Base-by-base conservation (phyloP, 2,329 filamentous ascomycete species). In the Xylariaceae sp. region DNA sequence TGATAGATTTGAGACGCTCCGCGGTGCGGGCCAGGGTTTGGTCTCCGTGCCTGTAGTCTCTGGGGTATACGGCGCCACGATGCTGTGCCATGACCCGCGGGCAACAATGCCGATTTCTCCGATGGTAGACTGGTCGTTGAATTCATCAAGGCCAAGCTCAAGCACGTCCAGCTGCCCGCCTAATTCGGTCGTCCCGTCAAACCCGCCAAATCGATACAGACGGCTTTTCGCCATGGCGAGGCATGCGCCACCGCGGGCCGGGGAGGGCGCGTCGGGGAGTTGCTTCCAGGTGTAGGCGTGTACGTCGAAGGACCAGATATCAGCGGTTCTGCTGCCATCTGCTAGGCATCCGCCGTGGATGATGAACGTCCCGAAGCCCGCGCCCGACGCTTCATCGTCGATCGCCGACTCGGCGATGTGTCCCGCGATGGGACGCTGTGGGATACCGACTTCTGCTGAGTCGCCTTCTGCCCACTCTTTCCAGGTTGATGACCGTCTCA, bases 161-260 rank as follows among this genome's bases (percentile, higher is more conserved):
- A 86, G 63, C 50, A 86, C 77, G 62, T 95, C 89, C 11, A 95
- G 62, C 51, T 77, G 75, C 0, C 87, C 89, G 14, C 89, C 89
- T 42, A 88, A 73, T 61, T 91, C 86, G 0, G 63, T 71, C 40
- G 76, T 72, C 0, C 87, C 89, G 65, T 92, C 87, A 59, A 85
- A 92, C 0, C 90, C 90, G 53, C 89, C 88, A 72, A 90, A 91
- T 27, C 89, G 79, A 69, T 86, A 95, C 6, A 95, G 66, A 19
- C 82, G 78, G 19, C 80, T 81, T 47, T 78, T 76, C 40, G 76
- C 76, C 45, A 85, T 77, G 1, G 84, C 81, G 22, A 95, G 81
- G 4, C 82, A 80, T 0, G 86, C 72, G 1, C 87, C 89, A 18
- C 83, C 83, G 42, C 89, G 77, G 0, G 80, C 71, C 7, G 84